Percentiles rank a stretch among this genome's conserved stretches.
Conservation (phyloP, 2,329 filamentous ascomycete genomes). For the Penicillium paneum region DNA sequence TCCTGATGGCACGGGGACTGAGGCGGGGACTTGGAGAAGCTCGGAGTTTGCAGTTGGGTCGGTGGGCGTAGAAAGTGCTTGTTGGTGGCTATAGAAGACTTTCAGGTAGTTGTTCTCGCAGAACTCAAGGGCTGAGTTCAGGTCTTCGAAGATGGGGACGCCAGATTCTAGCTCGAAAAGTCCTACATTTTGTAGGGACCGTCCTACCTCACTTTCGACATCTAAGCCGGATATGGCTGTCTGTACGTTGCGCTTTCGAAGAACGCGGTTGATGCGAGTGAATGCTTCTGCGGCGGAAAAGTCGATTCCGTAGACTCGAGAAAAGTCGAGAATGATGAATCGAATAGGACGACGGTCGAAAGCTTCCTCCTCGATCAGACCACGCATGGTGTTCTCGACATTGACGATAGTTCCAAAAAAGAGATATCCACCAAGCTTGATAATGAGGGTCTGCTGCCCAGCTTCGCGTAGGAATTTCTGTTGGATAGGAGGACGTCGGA, state of each 20-base stretch:
- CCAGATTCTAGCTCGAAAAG: conserved; percentile 70
- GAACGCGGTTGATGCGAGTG: conserved; percentile 80
- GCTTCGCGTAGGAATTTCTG: conserved; percentile 81
- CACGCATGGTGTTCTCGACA: conserved; percentile 83
- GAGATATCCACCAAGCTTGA: conserved; percentile 90
- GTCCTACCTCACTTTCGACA: conserved; percentile 70
- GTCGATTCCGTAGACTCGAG: conserved; percentile 86
- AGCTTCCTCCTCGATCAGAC: conserved; percentile 74
- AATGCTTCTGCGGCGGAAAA: conserved; percentile 97
- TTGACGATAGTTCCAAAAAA: conserved; percentile 98
- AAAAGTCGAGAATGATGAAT: conserved; percentile 84
- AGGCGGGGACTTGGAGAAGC: conserved; percentile 28
- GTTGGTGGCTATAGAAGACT: conserved; percentile 69
- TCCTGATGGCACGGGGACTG: conserved; percentile 15
- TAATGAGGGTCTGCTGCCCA: conserved; percentile 81
- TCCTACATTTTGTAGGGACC: conserved; percentile 77
- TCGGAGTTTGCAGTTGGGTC: conserved; percentile 7
- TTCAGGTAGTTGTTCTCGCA: conserved; percentile 94
- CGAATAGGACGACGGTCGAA: conserved; percentile 78
- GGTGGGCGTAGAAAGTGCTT: conserved; percentile 38
- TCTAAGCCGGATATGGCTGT: conserved; percentile 82
- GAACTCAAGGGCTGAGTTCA: conserved; percentile 89
- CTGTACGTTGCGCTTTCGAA: conserved; percentile 72
- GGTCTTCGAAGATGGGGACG: conserved; percentile 77
- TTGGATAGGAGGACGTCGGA: conserved; percentile 84